phyloP scores from a whole-genome alignment of 148 eudicot species.

The Fagopyrum tataricum region DNA sequence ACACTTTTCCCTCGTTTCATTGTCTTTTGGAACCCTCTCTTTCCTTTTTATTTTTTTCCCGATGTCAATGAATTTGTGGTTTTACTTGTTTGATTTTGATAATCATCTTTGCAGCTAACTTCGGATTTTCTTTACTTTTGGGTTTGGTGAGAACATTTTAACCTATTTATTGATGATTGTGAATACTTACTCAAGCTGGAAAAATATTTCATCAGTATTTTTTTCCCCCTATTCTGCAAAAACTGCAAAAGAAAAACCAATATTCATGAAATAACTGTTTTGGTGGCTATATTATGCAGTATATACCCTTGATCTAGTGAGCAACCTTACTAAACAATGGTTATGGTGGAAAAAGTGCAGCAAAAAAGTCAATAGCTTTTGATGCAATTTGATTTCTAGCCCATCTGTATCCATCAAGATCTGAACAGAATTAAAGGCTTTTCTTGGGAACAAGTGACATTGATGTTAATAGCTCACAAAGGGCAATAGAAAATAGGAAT shows the following conservation, averaged over 20 bases:
- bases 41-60: neutral
- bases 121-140: neutral
- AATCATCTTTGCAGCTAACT: neutral
- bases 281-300: neutral
- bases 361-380: neutral
- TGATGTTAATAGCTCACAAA: neutral
- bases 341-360: neutral
- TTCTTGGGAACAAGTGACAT: conserved; percentile 1
- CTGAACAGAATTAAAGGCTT: neutral
- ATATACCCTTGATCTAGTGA: neutral
- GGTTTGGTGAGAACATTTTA: neutral
- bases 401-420: conserved; percentile 5
- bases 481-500: neutral
- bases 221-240: neutral
- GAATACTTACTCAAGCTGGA: neutral
- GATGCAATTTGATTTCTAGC: neutral
- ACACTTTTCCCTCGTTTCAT: conserved; percentile 5
- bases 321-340: neutral
- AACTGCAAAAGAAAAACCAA: neutral
- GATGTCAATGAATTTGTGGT: neutral
- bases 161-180: too few relatives aligned
- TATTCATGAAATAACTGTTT: neutral
- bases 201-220: neutral
- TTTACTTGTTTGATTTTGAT: neutral
- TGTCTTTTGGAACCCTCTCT: conserved; percentile 6